Conservation (phyloP, 108 stramenopile genomes). For the Cylindrotheca closterium region DNA sequence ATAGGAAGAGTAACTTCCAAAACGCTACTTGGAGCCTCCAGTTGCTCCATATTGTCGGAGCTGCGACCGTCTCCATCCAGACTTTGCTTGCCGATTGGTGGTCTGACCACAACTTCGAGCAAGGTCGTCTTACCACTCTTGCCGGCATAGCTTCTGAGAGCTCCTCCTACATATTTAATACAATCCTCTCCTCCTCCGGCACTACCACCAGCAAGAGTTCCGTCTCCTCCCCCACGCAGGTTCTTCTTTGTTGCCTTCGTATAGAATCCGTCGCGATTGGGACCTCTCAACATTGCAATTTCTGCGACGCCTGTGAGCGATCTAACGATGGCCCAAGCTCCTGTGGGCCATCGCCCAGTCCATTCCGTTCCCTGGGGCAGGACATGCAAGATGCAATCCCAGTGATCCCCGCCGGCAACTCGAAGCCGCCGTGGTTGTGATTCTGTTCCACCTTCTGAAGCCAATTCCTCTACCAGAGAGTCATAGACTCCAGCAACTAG, state of each 20-base stretch:
- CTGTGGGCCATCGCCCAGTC: conserved; percentile 70
- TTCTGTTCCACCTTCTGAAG: conserved; percentile 12
- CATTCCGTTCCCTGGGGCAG: conserved; percentile 49
- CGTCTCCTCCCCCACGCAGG: conserved; percentile 76
- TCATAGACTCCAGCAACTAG: conserved; percentile 46
- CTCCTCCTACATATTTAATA: conserved; percentile 77
- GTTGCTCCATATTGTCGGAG: conserved; percentile 36
- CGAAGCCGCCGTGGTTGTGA: conserved; percentile 31
- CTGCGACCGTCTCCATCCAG: conserved; percentile 36
- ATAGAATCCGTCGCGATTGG: conserved; percentile 61
- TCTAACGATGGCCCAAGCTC: conserved; percentile 70
- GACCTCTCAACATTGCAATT: conserved; percentile 63
- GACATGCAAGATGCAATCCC: conserved; percentile 76
- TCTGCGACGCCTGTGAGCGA: conserved; percentile 62
- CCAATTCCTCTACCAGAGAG: conserved; percentile 12
- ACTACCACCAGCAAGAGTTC: conserved; percentile 38
- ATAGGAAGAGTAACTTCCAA: conserved; percentile 24
- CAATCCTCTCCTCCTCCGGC: conserved; percentile 52
- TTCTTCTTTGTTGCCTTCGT: conserved; percentile 42
- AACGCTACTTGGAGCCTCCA: conserved; percentile 24
- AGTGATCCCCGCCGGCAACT: conserved; percentile 63
- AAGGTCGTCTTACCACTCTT: conserved; percentile 57
- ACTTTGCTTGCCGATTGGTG: conserved; percentile 55
- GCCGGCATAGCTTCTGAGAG: conserved; percentile 60
- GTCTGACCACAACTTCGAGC: conserved; percentile 71